Conservation (phyloP, 345 rosid species). For the Bruguiera parviflora region DNA sequence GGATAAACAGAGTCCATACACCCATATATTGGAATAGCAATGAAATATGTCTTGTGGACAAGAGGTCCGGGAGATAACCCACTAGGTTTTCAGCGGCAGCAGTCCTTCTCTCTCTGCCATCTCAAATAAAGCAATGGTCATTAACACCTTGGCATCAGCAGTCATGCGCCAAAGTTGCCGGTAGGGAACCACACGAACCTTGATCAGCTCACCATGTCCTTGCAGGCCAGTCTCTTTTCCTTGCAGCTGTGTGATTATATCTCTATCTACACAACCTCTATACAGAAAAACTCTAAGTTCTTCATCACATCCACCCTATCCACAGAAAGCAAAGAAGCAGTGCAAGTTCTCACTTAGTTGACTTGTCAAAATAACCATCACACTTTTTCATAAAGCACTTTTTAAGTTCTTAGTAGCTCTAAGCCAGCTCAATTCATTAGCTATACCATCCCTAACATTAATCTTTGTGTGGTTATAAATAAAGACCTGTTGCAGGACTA, state of each 20-base stretch:
- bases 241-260: slow-evolving; percentile 55
- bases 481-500: too few relatives aligned
- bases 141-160: slow-evolving; percentile 66
- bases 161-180: slow-evolving; percentile 70
- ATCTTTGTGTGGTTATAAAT: too few relatives aligned
- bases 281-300: slow-evolving; percentile 71
- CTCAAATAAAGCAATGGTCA: slow-evolving; percentile 72
- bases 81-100: slow-evolving; percentile 30
- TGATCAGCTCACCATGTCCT: slow-evolving; percentile 75
- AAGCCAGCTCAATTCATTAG: too few relatives aligned
- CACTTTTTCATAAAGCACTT: not conserved
- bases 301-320: slow-evolving; percentile 94
- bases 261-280: slow-evolving; percentile 54
- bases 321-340: slow-evolving; percentile 16
- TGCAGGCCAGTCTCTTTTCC: slow-evolving; percentile 79
- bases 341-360: not conserved
- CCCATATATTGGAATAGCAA: not conserved
- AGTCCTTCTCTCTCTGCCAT: slow-evolving; percentile 66
- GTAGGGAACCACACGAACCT: slow-evolving; percentile 63
- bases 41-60: not conserved
- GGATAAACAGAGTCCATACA: not conserved
- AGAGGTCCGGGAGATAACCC: not conserved
- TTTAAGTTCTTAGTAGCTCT: not conserved
- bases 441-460: too few relatives aligned
- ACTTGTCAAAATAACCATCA: not conserved